Percentiles rank a stretch among this genome's conserved stretches.
phyloP scores from a whole-genome alignment of 208 protist genomes.

The Wallacemonas sp. region DNA sequence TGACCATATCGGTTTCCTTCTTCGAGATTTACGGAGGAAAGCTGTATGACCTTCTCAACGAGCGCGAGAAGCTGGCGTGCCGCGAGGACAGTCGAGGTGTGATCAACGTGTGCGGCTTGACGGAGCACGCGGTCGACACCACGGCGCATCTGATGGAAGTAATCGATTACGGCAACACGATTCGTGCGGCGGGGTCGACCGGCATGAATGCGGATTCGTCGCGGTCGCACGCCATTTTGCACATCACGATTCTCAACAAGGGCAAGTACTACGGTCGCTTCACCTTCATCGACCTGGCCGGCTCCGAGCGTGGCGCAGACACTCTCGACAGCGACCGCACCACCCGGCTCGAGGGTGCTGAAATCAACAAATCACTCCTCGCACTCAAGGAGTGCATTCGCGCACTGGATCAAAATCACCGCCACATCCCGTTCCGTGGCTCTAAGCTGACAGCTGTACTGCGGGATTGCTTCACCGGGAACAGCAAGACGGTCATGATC shows the following conservation, averaged over 20 bases:
- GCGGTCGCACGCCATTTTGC: slow-evolving; percentile 96
- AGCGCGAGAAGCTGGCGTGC: slow-evolving; percentile 75
- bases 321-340: slow-evolving; percentile 70
- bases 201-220: slow-evolving; percentile 95
- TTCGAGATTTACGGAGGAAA: slow-evolving; percentile 90
- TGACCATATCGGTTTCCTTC: slow-evolving; percentile 69
- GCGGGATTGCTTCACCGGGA: slow-evolving; percentile 85
- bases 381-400: slow-evolving; percentile 91
- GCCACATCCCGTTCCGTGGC: slow-evolving; percentile 92
- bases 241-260: slow-evolving; percentile 72
- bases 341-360: slow-evolving; percentile 81
- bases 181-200: slow-evolving; percentile 87
- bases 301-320: slow-evolving; percentile 86
- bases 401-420: slow-evolving; percentile 73
- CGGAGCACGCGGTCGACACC: slow-evolving; percentile 64
- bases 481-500: slow-evolving; percentile 95
- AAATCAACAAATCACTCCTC: slow-evolving; percentile 91
- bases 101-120: slow-evolving; percentile 79
- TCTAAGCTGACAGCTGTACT: slow-evolving; percentile 94
- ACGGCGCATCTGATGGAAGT: slow-evolving; percentile 71
- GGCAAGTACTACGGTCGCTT: slow-evolving; percentile 93
- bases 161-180: slow-evolving; percentile 88
- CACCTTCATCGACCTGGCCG: slow-evolving; percentile 94
- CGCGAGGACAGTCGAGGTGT: slow-evolving; percentile 93
- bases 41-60: slow-evolving; percentile 82